Conservation (phyloP, 139 green algal genomes). For the Tetradesmus obliquus region DNA sequence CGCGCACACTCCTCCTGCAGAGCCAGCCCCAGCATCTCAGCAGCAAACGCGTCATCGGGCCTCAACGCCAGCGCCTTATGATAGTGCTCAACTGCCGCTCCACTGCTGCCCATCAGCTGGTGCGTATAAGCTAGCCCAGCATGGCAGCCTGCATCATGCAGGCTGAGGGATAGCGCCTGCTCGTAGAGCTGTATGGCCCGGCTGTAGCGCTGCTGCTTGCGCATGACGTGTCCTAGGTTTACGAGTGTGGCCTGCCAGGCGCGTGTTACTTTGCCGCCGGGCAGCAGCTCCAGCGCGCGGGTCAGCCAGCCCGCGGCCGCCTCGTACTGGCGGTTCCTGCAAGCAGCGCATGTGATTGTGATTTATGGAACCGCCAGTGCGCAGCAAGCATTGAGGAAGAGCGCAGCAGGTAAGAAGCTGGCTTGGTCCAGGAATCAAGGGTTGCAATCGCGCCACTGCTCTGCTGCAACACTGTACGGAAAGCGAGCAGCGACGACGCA, state of each 20-base stretch:
- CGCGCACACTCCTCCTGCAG: slow-evolving; percentile 66
- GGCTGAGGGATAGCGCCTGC: slow-evolving; percentile 72
- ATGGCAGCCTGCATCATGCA: slow-evolving; percentile 74
- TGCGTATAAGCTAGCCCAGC: slow-evolving; percentile 83
- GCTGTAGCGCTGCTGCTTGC: slow-evolving; percentile 78
- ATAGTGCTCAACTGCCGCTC: slow-evolving; percentile 86
- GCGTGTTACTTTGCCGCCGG: slow-evolving; percentile 46
- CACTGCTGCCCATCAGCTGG: slow-evolving; percentile 79
- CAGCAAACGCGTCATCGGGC: slow-evolving; percentile 83
- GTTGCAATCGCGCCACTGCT: too few relatives aligned
- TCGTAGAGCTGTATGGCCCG: slow-evolving; percentile 67
- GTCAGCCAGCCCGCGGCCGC: background rate
- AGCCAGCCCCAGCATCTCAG: slow-evolving; percentile 84
- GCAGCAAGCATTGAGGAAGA: background rate
- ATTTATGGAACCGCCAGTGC: background rate
- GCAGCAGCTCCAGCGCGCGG: slow-evolving; percentile 50
- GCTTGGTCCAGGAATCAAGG: background rate
- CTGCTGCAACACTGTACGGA: too few relatives aligned
- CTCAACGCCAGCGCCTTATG: slow-evolving; percentile 87
- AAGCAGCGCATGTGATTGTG: background rate
- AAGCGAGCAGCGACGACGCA: too few relatives aligned
- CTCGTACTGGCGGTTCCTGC: slow-evolving; percentile 41
- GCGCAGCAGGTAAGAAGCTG: background rate
- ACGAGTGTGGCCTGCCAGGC: slow-evolving; percentile 87
- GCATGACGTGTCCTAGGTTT: slow-evolving; percentile 90